Conservation (phyloP, 768 basidiomycete species). For the Panaeolus cyanescens region DNA sequence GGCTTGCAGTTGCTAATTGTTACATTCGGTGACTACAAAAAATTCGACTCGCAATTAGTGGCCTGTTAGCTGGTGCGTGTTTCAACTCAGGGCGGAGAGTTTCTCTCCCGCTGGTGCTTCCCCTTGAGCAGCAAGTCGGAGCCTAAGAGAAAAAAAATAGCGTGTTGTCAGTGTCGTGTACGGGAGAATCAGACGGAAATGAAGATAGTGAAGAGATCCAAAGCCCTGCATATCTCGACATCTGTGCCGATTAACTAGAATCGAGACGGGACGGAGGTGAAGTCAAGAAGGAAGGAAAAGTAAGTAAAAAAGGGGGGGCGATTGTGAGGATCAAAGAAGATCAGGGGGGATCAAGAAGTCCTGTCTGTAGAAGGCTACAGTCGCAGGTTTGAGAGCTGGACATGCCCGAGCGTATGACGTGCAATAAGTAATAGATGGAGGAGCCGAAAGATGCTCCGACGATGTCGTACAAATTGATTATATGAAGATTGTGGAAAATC, state of each 20-base stretch:
- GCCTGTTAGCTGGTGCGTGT: not conserved
- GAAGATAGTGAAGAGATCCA: not conserved
- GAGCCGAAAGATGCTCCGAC: not conserved
- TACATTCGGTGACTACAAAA: not conserved
- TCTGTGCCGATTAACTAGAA: not conserved
- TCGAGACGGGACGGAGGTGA: not conserved
- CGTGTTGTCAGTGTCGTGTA: not conserved
- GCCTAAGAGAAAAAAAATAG: not conserved
- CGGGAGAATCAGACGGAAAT: slow-evolving; percentile 2
- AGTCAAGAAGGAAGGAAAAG: not conserved
- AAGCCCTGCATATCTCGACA: not conserved
- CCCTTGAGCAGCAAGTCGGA: not conserved
- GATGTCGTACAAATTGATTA: slow-evolving; percentile 1
- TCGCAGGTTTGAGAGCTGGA: not conserved
- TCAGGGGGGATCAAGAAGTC: slow-evolving; percentile 1
- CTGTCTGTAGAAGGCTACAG: not conserved
- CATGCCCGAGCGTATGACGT: not conserved
- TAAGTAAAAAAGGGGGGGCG: not conserved
- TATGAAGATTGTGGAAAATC: not conserved
- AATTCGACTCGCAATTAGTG: not conserved
- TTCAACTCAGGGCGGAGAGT: not conserved
- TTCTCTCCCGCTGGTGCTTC: not conserved
- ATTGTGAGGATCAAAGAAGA: slow-evolving; percentile 4
- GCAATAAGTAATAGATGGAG: not conserved
- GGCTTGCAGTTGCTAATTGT: not conserved